phyloP scores from a whole-genome alignment of 1,139 yeast genomes.

The Eremothecium gossypii region DNA sequence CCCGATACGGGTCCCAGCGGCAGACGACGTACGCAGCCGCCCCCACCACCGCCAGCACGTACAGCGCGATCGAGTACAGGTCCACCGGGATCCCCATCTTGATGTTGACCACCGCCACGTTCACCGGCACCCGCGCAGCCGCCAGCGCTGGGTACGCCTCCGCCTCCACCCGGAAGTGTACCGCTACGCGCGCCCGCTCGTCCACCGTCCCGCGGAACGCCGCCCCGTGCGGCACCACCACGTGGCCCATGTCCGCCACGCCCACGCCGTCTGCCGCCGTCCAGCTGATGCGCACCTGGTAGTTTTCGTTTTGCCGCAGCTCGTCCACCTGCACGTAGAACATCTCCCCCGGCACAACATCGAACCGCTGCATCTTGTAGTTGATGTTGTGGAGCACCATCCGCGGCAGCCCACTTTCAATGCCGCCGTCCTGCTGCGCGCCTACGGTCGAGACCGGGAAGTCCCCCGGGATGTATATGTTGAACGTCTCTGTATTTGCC shows the following conservation, averaged over 20 bases:
- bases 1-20: conserved; percentile 8
- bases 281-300: conserved; percentile 20
- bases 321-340: conserved; percentile 11
- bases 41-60: conserved; percentile 9
- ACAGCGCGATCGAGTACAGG: conserved; percentile 14
- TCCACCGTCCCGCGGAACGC: conserved; percentile 10
- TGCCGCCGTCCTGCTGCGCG: background rate
- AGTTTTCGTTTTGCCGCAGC: conserved; percentile 13
- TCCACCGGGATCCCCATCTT: conserved; percentile 23
- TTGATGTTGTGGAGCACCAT: conserved; percentile 5
- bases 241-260: conserved; percentile 8
- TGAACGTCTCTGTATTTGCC: conserved; percentile 19
- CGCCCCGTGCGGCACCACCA: conserved; percentile 13
- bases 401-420: background rate
- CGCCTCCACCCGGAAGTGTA: conserved; percentile 9
- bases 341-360: conserved; percentile 4
- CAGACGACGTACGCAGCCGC: conserved; percentile 8
- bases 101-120: conserved; percentile 16
- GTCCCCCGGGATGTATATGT: conserved; percentile 14
- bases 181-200: conserved; percentile 11
- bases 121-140: conserved; percentile 13
- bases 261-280: conserved; percentile 17
- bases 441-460: conserved; percentile 7
- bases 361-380: conserved; percentile 3
- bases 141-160: conserved; percentile 15